Evolutionary conservation across 2,329 filamentous ascomycete genomes (phyloP).

Genomic region (Diplodia sapinea): DNA sequence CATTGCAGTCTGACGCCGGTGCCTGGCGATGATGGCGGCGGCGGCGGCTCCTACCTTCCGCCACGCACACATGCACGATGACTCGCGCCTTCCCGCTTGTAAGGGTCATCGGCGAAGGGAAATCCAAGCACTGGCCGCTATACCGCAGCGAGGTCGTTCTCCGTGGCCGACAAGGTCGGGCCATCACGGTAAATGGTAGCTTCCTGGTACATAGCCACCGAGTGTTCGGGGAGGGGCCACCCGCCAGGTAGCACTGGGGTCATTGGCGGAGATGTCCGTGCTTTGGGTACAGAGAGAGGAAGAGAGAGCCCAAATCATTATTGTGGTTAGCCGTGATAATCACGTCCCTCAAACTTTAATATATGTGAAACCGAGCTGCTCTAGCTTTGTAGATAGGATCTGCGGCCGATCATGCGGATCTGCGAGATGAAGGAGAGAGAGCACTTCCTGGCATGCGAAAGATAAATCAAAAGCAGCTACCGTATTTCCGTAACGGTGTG

Average conservation of each 20-base stretch:
- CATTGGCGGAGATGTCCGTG: neutral
- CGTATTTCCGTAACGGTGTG: neutral
- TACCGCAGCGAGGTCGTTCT: neutral
- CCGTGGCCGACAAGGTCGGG: neutral
- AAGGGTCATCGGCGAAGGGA: neutral
- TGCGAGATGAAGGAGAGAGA: neutral
- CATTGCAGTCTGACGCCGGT: neutral
- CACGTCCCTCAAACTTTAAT: neutral
- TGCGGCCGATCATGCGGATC: neutral
- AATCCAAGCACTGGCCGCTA: conserved; percentile 11
- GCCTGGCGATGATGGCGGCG: no score
- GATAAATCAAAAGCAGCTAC: neutral
- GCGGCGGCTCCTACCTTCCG: neutral
- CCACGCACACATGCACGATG: neutral
- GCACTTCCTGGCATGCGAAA: neutral
- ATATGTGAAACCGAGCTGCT: neutral
- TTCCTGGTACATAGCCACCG: neutral
- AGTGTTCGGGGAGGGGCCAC: neutral
- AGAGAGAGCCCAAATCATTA: neutral
- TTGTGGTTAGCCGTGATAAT: neutral
- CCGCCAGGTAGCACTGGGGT: no score
- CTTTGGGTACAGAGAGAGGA: neutral
- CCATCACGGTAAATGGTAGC: neutral
- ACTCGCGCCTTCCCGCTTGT: neutral
- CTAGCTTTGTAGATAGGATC: neutral